These are phyloP conservation scores for Agrostemma githago DNA, from an alignment of 148 eudicot genomes.

Conservation along the genomic window DNA sequence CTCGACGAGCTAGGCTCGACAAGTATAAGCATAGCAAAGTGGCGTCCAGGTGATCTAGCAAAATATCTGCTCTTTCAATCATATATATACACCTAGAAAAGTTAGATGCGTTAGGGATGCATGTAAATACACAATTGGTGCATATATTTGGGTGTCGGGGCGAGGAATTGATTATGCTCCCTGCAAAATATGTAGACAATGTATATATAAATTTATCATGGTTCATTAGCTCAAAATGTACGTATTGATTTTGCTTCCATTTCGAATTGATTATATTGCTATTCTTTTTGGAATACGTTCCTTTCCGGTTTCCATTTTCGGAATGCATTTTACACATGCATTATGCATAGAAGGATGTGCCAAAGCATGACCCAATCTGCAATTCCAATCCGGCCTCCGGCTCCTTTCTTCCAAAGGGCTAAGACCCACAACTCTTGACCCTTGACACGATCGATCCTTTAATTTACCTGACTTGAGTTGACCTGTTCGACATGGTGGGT, in stretches of 20 bases:
- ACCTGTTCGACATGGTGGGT: no score
- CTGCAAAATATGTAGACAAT: neutral
- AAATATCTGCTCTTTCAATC: neutral
- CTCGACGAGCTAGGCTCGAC: slow-evolving; percentile 70
- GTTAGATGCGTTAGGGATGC: slow-evolving; percentile 8
- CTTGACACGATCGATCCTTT: no score
- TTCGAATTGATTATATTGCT: neutral
- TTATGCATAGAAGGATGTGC: no score
- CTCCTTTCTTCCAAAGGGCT: no score
- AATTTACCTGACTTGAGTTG: no score
- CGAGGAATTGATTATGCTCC: neutral
- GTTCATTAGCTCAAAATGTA: slow-evolving; percentile 10
- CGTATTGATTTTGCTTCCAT: slow-evolving; percentile 4
- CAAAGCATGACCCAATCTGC: no score
- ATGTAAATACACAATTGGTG: slow-evolving; percentile 24
- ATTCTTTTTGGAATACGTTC: neutral
- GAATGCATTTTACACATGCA: no score
- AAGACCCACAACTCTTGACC: no score
- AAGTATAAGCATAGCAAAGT: slow-evolving; percentile 44
- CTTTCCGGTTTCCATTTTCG: neutral
- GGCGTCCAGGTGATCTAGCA: slow-evolving; percentile 24
- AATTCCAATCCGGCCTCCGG: no score
- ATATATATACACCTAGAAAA: neutral
- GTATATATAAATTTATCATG: slow-evolving; percentile 11
- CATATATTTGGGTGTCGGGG: neutral